Evolutionary conservation across 2,329 filamentous ascomycete species (phyloP), one percentile per base, ranked within the genome.

Genomic region (Epicoccum sorghinum): DNA sequence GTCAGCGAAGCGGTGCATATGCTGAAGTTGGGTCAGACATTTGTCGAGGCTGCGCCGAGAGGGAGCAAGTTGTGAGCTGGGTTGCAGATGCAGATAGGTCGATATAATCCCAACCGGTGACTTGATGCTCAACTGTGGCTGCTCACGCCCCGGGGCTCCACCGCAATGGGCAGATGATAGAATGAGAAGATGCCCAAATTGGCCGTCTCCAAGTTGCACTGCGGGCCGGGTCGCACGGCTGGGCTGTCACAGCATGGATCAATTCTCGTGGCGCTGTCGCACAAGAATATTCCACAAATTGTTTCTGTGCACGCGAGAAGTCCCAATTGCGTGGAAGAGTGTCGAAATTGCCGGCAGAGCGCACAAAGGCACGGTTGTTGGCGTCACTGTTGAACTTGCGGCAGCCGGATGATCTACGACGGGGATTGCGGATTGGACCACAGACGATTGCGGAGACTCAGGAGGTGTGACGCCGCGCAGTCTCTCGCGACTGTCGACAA

Each of bases 1-100:
- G 90, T 96, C 8, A 42, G 57, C 40, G 73, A 74, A 54, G 73
- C 73, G 27, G 67, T 76, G 36, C 71, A 74, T 13, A 75, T 74
- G 70, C 56, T 77, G 55, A 70, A 55, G 59, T 18, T 75, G 37
- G 73, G 73, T 4, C 68, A 73, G 57, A 69, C 67, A 36, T 76
- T 68, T 57, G 68, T 75, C 33, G 61, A 58, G 32, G 52, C 52
- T 29, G 52, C 46, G 25, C 46, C 52, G 22, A 23, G 40, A 14
- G 47, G 47, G 46, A 75, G 71, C 38, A 76, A 74, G 62, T 53
- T 76, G 56, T 75, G 67, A 33, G 47, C 6, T 39, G 7, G 10
- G 13, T 7, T 9, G 14, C 22, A 7, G 14, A 23, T 38, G 18
- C 36, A 38, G 5, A 9, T 33, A 13, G 10, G 32, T 13, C 32